phyloP scores from a whole-genome alignment of 2,329 filamentous ascomycete genomes.

The Penicillium sp. region DNA sequence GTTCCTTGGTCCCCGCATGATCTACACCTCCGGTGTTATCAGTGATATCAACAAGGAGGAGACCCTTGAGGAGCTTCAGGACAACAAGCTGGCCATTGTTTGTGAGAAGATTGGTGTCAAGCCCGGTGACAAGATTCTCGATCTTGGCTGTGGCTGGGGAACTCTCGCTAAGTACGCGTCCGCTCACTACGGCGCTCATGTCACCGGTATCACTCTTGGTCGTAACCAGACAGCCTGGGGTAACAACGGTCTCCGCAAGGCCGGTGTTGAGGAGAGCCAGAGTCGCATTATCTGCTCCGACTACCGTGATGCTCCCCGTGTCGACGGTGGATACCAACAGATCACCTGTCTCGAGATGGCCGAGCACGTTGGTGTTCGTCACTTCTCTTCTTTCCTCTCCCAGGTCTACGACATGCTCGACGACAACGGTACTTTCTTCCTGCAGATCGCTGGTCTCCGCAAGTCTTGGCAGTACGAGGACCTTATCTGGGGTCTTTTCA shows the following conservation, averaged over 20 bases:
- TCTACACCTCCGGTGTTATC: constrained; percentile 96
- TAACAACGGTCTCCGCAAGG: constrained; percentile 82
- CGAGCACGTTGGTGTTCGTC: constrained; percentile 94
- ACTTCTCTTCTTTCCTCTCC: constrained; percentile 76
- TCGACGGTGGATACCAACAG: constrained; percentile 80
- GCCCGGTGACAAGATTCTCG: constrained; percentile 78
- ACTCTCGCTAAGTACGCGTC: constrained; percentile 92
- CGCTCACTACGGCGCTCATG: constrained; percentile 83
- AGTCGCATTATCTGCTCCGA: constrained; percentile 93
- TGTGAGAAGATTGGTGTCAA: constrained; percentile 93
- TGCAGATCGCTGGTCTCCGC: constrained; percentile 91
- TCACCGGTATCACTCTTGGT: constrained; percentile 89
- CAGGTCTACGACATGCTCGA: constrained; percentile 96
- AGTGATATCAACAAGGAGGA: constrained; percentile 85
- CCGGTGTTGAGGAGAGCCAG: constrained; percentile 81
- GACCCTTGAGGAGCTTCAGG: constrained; percentile 89
- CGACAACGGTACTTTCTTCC: constrained; percentile 92
- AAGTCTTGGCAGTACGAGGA: constrained; percentile 98
- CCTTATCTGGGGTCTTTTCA: constrained; percentile 96
- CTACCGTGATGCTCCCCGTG: constrained; percentile 88
- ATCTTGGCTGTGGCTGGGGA: constrained; percentile 98
- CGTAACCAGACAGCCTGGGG: constrained; percentile 97
- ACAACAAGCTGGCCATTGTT: constrained; percentile 93
- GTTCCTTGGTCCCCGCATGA: constrained; percentile 98
- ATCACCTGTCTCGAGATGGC: constrained; percentile 99